These are phyloP conservation scores for Emmonsiellopsis sp. DNA, from an alignment of 2,329 filamentous ascomycete genomes.

Conservation along the genomic window DNA sequence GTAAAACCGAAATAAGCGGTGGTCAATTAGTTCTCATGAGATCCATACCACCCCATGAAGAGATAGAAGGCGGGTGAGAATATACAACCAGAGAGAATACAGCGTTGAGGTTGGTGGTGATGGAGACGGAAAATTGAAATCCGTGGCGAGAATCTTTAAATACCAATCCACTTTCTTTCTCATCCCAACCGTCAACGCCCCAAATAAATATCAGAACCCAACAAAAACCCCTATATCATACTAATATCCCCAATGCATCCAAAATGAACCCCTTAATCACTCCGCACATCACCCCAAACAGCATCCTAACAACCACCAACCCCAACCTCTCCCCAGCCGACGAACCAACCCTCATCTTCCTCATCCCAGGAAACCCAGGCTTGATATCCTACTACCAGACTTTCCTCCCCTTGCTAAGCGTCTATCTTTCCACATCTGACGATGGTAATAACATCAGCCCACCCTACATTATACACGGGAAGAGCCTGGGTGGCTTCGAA, in stretches of 20 bases:
- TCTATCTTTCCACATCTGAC: constrained; percentile 11
- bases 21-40: no score
- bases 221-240: no score
- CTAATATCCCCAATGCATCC: neutral
- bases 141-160: no score
- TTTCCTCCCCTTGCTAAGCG: constrained; percentile 31
- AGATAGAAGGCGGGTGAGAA: no score
- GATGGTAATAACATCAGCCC: neutral
- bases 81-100: no score
- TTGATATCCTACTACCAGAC: constrained; percentile 41
- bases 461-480: constrained; percentile 20
- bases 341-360: constrained; percentile 32
- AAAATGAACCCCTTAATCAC: neutral
- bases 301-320: neutral
- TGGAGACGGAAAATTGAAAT: no score
- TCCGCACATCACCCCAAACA: constrained; percentile 1
- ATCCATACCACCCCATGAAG: no score
- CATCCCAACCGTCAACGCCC: no score
- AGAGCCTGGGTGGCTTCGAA: constrained; percentile 29
- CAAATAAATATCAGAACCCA: no score
- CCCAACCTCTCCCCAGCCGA: constrained; percentile 7
- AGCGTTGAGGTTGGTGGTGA: no score
- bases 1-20: no score
- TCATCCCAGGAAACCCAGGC: constrained; percentile 44
- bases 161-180: no score